phyloP scores from a whole-genome alignment of 768 basidiomycete species.

The Lactarius sp. region DNA sequence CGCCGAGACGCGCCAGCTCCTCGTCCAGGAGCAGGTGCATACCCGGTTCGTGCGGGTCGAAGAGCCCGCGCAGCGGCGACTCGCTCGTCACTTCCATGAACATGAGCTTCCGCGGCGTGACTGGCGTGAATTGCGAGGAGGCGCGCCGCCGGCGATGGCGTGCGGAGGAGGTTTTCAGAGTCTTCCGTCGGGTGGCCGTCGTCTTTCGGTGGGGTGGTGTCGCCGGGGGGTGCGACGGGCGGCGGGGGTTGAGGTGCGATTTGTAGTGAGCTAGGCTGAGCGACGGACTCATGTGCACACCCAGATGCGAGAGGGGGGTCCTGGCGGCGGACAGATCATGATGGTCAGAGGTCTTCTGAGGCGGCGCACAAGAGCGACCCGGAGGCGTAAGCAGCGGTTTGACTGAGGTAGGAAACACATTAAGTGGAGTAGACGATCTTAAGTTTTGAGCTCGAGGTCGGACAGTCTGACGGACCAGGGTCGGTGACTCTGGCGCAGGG shows the following conservation, averaged over 20 bases:
- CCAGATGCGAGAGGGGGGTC: slow-evolving; percentile 67
- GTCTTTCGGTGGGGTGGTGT: slow-evolving; percentile 36
- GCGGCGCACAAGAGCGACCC: slow-evolving; percentile 38
- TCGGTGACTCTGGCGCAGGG: slow-evolving; percentile 23
- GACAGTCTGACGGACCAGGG: slow-evolving; percentile 19
- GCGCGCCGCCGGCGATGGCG: slow-evolving; percentile 45
- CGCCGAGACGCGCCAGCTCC: slow-evolving; percentile 50
- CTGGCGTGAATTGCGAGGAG: slow-evolving; percentile 23
- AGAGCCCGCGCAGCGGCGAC: slow-evolving; percentile 47
- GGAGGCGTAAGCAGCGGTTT: slow-evolving; percentile 35
- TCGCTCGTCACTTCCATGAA: slow-evolving; percentile 34
- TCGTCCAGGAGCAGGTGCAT: slow-evolving; percentile 67
- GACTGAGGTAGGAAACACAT: neutral
- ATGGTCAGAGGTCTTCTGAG: slow-evolving; percentile 28
- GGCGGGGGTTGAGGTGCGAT: slow-evolving; percentile 65
- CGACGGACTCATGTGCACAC: slow-evolving; percentile 64
- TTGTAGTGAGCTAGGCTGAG: slow-evolving; percentile 66
- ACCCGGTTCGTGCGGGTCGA: slow-evolving; percentile 69
- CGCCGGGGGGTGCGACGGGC: slow-evolving; percentile 35
- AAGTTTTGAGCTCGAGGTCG: neutral
- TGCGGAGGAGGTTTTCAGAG: slow-evolving; percentile 34
- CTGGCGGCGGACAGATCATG: slow-evolving; percentile 51
- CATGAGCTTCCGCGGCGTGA: slow-evolving; percentile 43
- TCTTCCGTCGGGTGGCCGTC: slow-evolving; percentile 30
- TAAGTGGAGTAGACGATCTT: slow-evolving; percentile 12